Base-by-base conservation (phyloP, 352 stramenopile genomes). In the Phytophthora hybrid region DNA sequence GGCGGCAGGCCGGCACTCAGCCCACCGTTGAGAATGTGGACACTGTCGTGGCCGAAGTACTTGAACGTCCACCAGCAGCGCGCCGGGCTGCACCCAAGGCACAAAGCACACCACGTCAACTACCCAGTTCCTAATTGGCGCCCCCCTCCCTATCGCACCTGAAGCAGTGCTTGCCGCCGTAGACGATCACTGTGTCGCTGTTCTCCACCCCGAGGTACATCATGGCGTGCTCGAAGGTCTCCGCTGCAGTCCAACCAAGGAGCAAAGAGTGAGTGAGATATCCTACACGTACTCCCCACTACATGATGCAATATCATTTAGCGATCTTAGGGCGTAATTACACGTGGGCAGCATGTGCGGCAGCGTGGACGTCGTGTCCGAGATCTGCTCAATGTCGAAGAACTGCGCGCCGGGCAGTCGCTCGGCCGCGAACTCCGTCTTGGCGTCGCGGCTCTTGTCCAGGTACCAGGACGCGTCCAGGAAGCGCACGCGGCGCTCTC, bases 371-470 rank as follows among this genome's bases (percentile, higher is more conserved):
- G 65, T 78, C 59, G 73, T 82, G 77, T 97, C 92, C 18, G 85
- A 76, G 55, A 94, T 85, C 63, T 94, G 82, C 39, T 97, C 92
- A 62, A 98, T 97, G 71, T 99, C 96, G 63, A 98, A 98, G 78
- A 96, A 98, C 34, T 83, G 74, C 10, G 95, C 93, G 34, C 88
- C 87, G 0, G 89, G 89, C 31, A 99, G 59, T 1, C 88, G 80
- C 76, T 93, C 80, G 16, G 65, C 10, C 6, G 59, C 67, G 58
- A 93, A 95, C 67, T 95, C 88, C 8, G 69, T 58, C 71, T 77
- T 80, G 14, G 79, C 83, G 55, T 93, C 87, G 76, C 88, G 86
- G 61, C 67, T 86, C 73, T 91, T 88, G 76, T 95, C 87, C 54
- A 95, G 59, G 66, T 95, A 95, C 88, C 88, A 95, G 39, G 88